Base-by-base conservation (phyloP, 2,329 filamentous ascomycete species). In the Paraphoma sp. region DNA sequence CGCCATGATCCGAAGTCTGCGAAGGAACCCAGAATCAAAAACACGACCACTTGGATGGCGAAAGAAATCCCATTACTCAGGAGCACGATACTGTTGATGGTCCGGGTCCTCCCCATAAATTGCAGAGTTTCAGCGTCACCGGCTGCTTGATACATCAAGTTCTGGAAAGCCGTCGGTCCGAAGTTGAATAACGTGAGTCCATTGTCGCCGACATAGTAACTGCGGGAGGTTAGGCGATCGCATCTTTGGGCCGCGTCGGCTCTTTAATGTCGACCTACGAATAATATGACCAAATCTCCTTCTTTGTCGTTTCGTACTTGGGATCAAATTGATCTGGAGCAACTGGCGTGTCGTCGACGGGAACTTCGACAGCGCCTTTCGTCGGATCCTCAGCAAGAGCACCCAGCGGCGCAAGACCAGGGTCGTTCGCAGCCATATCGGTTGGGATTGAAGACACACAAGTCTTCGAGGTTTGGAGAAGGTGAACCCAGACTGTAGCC, bases 31-130 rank as follows among this genome's bases (percentile, higher is more conserved):
- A 85, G 78, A 55, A 80, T 64, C 28, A 86, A 74, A 65, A 86
- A 85, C 5, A 86, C 67, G 7, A 85, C 80, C 29, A 87, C 83
- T 69, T 90, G 88, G 36, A 89, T 82, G 1, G 87, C 86, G 68
- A 91, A 91, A 14, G 83, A 87, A 53, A 90, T 86, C 51, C 88
- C 88, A 65, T 90, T 90, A 69, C 82, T 81, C 0, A 89, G 78
- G 7, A 90, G 77, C 4, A 90, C 86, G 51, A 90, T 70, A 9
- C 62, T 65, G 41, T 71, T 65, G 51, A 71, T 63, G 1, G 59
- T 67, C 12, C 71, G 62, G 23, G 80, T 73, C 38, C 77, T 77
- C 12, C 87, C 87, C 1, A 83, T 82, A 57, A 89, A 89, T 2
- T 67, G 63, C 18, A 89, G 73, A 1, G 83, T 78, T 1, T 79